Percentiles rank a stretch among this genome's conserved stretches.
These are phyloP conservation scores for Backusella liffmaniae DNA, from an alignment of 192 early-diverging fungal genomes.

Conservation along the genomic window DNA sequence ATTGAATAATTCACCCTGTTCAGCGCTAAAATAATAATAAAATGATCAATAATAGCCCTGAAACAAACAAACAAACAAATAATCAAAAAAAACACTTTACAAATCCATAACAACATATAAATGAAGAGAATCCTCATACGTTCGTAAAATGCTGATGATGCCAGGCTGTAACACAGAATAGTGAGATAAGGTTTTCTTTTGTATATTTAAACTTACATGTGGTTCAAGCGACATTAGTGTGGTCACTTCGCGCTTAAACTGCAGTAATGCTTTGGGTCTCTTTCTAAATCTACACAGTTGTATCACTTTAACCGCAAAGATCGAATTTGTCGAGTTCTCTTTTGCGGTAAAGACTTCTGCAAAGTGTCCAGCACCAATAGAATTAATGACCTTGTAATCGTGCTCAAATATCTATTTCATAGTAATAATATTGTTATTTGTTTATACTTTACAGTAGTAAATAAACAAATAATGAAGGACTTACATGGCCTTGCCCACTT, in stretches of 20 bases:
- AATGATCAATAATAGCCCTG: background rate
- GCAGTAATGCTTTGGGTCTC: background rate
- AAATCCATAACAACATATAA: slow-evolving; percentile 21
- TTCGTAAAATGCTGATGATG: slow-evolving; percentile 15
- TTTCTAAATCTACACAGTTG: background rate
- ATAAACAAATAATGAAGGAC: background rate
- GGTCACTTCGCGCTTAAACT: background rate
- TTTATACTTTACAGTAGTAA: background rate
- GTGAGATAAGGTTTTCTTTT: background rate
- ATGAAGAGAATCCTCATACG: slow-evolving; percentile 1
- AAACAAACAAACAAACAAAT: background rate
- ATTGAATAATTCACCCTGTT: slow-evolving; percentile 93
- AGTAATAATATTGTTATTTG: background rate
- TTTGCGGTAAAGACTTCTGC: background rate
- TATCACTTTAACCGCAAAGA: background rate
- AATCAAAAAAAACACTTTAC: background rate
- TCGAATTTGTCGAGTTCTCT: background rate
- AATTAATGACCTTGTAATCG: background rate
- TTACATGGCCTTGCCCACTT: background rate
- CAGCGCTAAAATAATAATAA: slow-evolving; percentile 49
- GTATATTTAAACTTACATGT: slow-evolving; percentile 5
- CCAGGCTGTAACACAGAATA: background rate
- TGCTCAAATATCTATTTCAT: slow-evolving; percentile 14
- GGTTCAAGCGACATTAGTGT: slow-evolving; percentile 10
- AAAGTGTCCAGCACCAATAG: background rate